phyloP scores from a whole-genome alignment of 495 filamentous ascomycete genomes.

The Aspergillus campestris region DNA sequence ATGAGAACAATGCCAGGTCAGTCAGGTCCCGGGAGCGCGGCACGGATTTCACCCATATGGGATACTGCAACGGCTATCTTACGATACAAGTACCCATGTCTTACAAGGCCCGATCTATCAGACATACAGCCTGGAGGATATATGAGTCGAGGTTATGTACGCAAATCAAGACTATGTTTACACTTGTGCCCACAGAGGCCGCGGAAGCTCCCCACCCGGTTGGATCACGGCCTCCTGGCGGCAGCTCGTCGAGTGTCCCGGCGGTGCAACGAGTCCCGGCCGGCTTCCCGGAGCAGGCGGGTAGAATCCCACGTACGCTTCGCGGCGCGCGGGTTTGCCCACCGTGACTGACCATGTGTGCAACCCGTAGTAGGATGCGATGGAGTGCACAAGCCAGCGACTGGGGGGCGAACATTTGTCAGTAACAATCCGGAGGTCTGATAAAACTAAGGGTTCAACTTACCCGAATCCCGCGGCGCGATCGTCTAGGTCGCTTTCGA shows the following conservation, averaged over 20 bases:
- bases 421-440: neutral
- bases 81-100: neutral
- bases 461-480: constrained; percentile 74
- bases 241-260: constrained; percentile 10
- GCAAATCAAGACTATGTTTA: constrained; percentile 14
- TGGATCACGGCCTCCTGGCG: constrained; percentile 23
- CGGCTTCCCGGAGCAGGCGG: constrained; percentile 23
- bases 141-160: too few relatives aligned
- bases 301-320: constrained; percentile 82
- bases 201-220: constrained; percentile 44
- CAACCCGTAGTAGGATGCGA: constrained; percentile 88
- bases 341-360: constrained; percentile 74
- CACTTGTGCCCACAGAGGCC: constrained; percentile 54
- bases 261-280: constrained; percentile 19
- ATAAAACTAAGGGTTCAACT: constrained; percentile 23
- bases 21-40: too few relatives aligned
- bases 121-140: neutral
- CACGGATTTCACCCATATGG: too few relatives aligned
- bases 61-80: too few relatives aligned
- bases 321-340: constrained; percentile 65
- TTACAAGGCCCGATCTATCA: neutral
- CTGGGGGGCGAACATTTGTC: constrained; percentile 33
- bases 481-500: constrained; percentile 67
- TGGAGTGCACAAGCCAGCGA: constrained; percentile 88
- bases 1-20: too few relatives aligned